phyloP scores from a whole-genome alignment of 225 moss, liverwort and hornwort species.

The Sphagnum tenellum region DNA sequence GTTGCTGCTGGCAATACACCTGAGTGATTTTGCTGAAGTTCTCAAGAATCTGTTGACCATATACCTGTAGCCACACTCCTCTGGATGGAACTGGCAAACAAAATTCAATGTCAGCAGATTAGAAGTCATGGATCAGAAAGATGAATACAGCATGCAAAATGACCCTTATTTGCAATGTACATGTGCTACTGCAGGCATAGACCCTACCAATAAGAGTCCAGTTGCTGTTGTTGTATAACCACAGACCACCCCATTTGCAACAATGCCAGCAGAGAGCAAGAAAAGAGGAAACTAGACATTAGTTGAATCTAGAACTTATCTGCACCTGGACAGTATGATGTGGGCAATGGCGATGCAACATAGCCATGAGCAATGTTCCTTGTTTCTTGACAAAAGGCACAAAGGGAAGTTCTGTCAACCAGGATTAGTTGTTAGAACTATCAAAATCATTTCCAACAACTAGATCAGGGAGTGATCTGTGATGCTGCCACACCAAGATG shows the following conservation, averaged over 20 bases:
- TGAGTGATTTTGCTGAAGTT: conserved; percentile 76
- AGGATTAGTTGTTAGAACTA: conserved; percentile 6
- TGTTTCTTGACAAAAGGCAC: conserved; percentile 21
- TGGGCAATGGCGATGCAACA: conserved; percentile 73
- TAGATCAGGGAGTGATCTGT: conserved; percentile 3
- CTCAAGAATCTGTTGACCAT: conserved; percentile 74
- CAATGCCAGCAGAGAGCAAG: neutral
- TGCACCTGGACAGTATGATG: conserved; percentile 96
- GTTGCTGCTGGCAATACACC: conserved; percentile 61
- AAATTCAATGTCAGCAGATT: neutral
- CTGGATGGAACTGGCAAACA: conserved; percentile 78
- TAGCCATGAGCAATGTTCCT: conserved; percentile 72
- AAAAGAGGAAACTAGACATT: neutral
- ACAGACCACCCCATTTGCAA: too few relatives aligned
- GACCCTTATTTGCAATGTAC: too few relatives aligned
- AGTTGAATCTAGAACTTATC: neutral
- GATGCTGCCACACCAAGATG: neutral
- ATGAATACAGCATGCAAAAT: neutral
- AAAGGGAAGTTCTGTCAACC: conserved; percentile 26
- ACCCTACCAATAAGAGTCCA: too few relatives aligned
- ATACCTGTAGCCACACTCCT: conserved; percentile 82
- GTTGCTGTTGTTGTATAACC: too few relatives aligned
- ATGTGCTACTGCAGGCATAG: too few relatives aligned
- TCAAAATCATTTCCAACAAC: neutral
- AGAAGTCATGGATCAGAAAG: neutral